Base-by-base conservation (phyloP, 2,329 filamentous ascomycete species). In the Hypocrella siamensis region DNA sequence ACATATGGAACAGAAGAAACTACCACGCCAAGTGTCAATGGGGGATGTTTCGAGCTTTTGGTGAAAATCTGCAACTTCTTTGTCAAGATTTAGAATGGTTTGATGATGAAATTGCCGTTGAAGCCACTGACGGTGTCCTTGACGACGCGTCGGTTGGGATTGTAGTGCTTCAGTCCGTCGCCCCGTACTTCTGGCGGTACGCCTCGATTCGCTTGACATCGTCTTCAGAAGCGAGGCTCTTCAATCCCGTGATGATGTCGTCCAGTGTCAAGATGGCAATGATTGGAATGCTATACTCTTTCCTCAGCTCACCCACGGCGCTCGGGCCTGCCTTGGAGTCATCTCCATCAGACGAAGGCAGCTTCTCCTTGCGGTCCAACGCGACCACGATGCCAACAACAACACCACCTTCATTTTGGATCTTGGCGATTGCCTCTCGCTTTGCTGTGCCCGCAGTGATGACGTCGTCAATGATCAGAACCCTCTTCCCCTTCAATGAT, bases 401-500 rank as follows among this genome's bases (percentile, higher is more conserved):
- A 31, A 70, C 72, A 2, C 88, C 90, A 3, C 88, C 90, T 52
- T 93, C 79, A 45, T 73, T 73, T 45, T 75, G 69, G 51, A 96
- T 93, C 55, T 93, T 90, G 33, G 75, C 75, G 38, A 96, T 85
- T 11, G 88, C 84, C 55, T 96, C 86, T 36, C 85, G 70, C 61
- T 94, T 86, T 26, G 90, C 90, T 2, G 86, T 96, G 18, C 90
- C 90, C 1, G 85, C 88, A 1, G 86, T 94, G 47, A 96, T 88
- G 35, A 98, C 88, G 58, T 96, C 90, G 62, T 98, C 90, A 26
- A 98, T 78, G 44, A 98, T 81, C 21, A 98, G 66, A 12, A 94
- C 75, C 38, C 70, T 73, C 68, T 90, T 86, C 33, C 82, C 86
- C 58, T 80, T 79, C 32, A 96, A 63, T 6, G 78, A 69, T 19